Base-by-base conservation (phyloP, 192 early-diverging fungal species). In the Mortierella hygrophila region DNA sequence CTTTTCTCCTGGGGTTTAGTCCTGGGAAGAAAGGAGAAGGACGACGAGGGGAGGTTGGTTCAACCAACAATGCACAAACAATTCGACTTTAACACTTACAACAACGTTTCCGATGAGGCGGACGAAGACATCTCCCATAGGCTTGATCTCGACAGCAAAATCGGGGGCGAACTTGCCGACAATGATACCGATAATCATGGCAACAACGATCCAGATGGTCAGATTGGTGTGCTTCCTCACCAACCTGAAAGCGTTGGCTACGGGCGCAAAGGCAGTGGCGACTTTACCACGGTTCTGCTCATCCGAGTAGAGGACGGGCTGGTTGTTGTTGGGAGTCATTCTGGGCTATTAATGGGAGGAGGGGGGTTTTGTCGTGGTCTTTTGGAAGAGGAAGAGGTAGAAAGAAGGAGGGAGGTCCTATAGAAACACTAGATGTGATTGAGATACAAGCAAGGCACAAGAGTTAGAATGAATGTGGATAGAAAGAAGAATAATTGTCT, bases 121-220 rank as follows among this genome's bases (percentile, higher is more conserved):
- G 75, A 93, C 74, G 63, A 93, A 93, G 29, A 87, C 77, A 13
- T 77, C 82, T 40, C 90, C 91, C n/a, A 93, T 72, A 21, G 91
- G 91, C 29, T 89, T 87, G 68, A 93, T 69, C 29, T 89, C 6
- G 7, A 82, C 81, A 68, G 88, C 83, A 76, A 88, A 87, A 0
- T 60, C 74, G 26, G 92, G 92, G 0, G 89, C 88, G 75, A 89
- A 85, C n/a, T 88, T 70, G 38, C 92, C 92, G 41, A 93, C 49
- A 41, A 92, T 41, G 69, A 93, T 88, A 69, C 92, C 92, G 20
- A 91, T 40, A 15, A 90, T 75, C 76, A 91, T 82, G 37, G 78
- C 47, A 54, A 91, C 68, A 8, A 93, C 75, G 65, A 93, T 93
- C 91, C 91, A 93, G 54, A 91, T 72, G 11, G 92, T 90, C 37